Conservation (phyloP, 2,329 filamentous ascomycete genomes). For the Claviceps citrina region DNA sequence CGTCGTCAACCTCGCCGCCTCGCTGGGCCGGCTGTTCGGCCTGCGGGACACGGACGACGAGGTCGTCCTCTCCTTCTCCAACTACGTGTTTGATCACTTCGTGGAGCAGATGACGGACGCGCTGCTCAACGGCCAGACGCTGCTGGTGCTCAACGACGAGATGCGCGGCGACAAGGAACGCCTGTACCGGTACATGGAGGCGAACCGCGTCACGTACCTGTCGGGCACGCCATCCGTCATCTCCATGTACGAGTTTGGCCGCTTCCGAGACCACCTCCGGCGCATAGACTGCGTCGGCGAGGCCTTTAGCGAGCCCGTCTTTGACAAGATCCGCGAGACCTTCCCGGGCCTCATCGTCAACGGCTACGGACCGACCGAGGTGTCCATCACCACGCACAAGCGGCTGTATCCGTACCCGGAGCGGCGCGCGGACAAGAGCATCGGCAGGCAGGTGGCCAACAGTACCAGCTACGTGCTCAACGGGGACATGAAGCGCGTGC, state of each 20-base stretch:
- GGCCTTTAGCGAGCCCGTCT: conserved; percentile 1
- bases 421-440: neutral
- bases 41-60: conserved; percentile 2
- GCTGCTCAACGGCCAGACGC: neutral
- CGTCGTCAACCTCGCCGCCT: conserved; percentile 2
- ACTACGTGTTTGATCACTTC: conserved; percentile 3
- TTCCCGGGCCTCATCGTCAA: conserved; percentile 7
- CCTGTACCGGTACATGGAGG: neutral
- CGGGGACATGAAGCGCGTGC: neutral
- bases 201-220: conserved; percentile 1
- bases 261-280: neutral
- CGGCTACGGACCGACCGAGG: conserved; percentile 7
- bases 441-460: neutral
- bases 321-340: conserved; percentile 6
- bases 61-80: conserved; percentile 2
- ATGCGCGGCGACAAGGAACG: neutral
- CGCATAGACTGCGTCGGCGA: conserved; percentile 1
- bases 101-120: conserved; percentile 1
- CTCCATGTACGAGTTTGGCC: neutral
- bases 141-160: neutral
- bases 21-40: conserved; percentile 1
- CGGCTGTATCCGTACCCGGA: neutral
- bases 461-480: conserved; percentile 1
- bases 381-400: conserved; percentile 2
- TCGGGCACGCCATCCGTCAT: neutral